Evolutionary conservation across 164 flowering plant species (phyloP), one percentile per base, ranked within the genome.

Genomic region (Kalanchoe fedtschenkoi): DNA sequence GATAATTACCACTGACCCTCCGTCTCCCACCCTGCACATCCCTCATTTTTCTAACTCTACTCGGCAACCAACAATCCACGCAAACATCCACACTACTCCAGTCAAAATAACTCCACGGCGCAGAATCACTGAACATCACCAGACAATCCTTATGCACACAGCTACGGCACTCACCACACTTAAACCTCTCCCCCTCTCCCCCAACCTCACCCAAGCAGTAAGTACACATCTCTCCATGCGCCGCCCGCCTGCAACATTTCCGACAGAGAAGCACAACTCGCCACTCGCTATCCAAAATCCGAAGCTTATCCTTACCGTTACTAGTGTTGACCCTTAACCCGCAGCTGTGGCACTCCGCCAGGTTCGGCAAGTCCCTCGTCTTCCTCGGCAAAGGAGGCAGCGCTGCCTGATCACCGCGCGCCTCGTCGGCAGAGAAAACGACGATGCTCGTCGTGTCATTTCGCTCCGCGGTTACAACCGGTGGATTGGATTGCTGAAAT

Each of bases 21-120:
- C 30, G 3, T 15, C 26, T 11, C 30, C 55, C 30, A 47, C 0
- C 15, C 10, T 24, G 13, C 2, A 47, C 30, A 22, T 47, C 55
- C 2, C 55, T 15, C 55, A 47, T 2, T 13, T 47, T 47, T 30
- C 13, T 16, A 16, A 47, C 55, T 47, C 13, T 24, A 47, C 30
- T 47, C n/a, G 55, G 55, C 13, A 47, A 47, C 55, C 55, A 47
- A 6, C 55, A 47, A 47, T 47, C 55, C 55, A 47, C 14, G 13
- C 55, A 47, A 47, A 47, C 30, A 22, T 2, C 4, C 7, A 15
- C 8, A 22, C 30, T 47, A 14, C 55, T 47, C 55, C 55, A 47
- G 13, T 47, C 55, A 47, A 47, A 47, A 47, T 47, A 47, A 47
- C 55, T 47, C 55, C 55, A 47, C 7, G 55, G 55, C 16, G 55